Evolutionary conservation across 164 flowering plant genomes (phyloP), one percentile per base, ranked within the genome.

Genomic region (Vitis amurensis): DNA sequence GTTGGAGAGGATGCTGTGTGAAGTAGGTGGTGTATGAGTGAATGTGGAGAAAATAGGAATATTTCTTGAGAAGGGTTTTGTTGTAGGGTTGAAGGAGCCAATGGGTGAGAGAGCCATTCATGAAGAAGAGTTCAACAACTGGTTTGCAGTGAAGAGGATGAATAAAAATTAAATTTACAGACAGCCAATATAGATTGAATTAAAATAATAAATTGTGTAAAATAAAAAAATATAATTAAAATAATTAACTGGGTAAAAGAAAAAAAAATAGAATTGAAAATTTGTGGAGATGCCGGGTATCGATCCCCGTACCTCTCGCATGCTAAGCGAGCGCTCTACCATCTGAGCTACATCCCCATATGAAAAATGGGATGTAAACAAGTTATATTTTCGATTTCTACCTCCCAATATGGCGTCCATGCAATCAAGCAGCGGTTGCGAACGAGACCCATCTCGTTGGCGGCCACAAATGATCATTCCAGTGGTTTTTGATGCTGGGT

Each of bases 271-370:
- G 0, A 31, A 31, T 3, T 3, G 7, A 37, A 3, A 37, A 2
- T 31, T 31, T 31, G 0, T 85, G 91, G 93, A 87, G 91, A 89
- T 87, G 91, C 91, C 87, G 89, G 89, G 91, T 84, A 89, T 89
- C 91, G 91, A 89, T 89, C 93, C 93, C 91, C 88, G 89, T 84
- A 82, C 91, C 93, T 93, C 97, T 93, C 94, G 97, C 94, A 93
- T 91, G 97, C 94, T 93, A 93, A 89, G 97, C 94, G 94, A 91
- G 94, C 93, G 94, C 94, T 93, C 98, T 88, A 89, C 97, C 97
- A 89, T 88, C 91, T 88, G 92, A 91, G 92, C 94, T 93, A 91
- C 97, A 91, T 87, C 92, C 96, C 92, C 93, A 1, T 4, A 6
- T 31, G 23, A 19, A 19, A 19, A 19, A 1, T 1, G 27, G 27